Evolutionary conservation across 2,329 filamentous ascomycete species (phyloP), one percentile per base, ranked within the genome.

Genomic region (Thielaviopsis punctulata): DNA sequence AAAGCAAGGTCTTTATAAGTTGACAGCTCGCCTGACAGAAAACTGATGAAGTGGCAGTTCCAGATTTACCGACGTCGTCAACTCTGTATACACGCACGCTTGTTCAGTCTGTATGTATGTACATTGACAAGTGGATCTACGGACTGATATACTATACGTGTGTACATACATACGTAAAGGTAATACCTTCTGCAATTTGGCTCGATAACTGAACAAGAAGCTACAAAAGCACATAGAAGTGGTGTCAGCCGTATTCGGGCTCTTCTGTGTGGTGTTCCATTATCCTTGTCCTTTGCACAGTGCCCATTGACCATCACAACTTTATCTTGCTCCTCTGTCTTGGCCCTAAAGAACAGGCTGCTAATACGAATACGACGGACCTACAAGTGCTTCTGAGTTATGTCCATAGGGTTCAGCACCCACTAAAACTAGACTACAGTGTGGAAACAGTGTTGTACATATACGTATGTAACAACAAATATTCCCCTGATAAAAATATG

Each of bases 291-390:
- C n/a, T 41, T 15, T 44, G n/a, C 12, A 44, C 53, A 48, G 53
- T 52, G 50, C 22, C 27, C 52, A 49, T 33, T 45, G n/a, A n/a
- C 24, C 15, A 44, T 9, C 6, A 6, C 36, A 7, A 9, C 36
- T 39, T 41, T 8, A 18, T 41, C 36, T n/a, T n/a, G n/a, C 36
- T 41, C 19, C 8, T 5, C 36, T 19, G 36, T 4, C 8, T 7
- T 5, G 36, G 2, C n/a, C n/a, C 9, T 7, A 6, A 19, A 18
- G 4, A 2, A 18, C 15, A 36, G 48, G 47, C 19, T 19, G 18
- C 8, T 60, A 36, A 56, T 51, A 57, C 56, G 52, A 56, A 56
- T 57, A 53, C 48, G 51, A 52, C 21, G 27, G 36, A 33, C 23
- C 30, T 46, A 25, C 27, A 24, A 50, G 46, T 45, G 21, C 21